Evolutionary conservation across 768 basidiomycete species (phyloP).

Genomic region (Scleroderma citrinum): DNA sequence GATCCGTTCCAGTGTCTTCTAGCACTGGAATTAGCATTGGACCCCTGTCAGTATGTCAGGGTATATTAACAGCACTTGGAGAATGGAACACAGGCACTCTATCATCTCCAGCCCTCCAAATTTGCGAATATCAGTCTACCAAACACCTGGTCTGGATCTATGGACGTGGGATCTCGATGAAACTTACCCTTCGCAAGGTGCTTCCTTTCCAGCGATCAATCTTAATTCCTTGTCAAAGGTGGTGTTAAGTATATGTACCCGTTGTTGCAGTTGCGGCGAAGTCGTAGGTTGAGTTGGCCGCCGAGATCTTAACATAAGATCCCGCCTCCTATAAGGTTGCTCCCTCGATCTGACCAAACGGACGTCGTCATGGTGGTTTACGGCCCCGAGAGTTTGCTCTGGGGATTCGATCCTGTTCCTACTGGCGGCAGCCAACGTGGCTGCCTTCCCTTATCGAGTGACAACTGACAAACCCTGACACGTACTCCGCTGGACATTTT

Average conservation of each 20-base stretch:
- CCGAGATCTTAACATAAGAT: too few relatives aligned
- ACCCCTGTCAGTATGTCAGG: background rate
- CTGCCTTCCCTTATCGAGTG: background rate
- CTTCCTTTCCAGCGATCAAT: too few relatives aligned
- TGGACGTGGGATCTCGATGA: too few relatives aligned
- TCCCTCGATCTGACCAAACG: too few relatives aligned
- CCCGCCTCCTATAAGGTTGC: too few relatives aligned
- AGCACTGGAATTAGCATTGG: background rate
- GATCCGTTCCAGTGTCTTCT: background rate
- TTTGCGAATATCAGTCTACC: background rate
- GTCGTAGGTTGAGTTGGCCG: too few relatives aligned
- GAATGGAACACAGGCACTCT: background rate
- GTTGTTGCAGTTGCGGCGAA: too few relatives aligned
- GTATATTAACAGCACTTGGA: background rate
- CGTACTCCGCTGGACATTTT: background rate
- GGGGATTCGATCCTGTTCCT: background rate
- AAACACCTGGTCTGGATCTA: background rate
- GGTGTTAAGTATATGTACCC: too few relatives aligned
- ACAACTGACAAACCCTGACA: background rate
- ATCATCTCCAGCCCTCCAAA: background rate
- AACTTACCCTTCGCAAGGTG: too few relatives aligned
- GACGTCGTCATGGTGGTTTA: background rate
- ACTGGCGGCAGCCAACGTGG: background rate
- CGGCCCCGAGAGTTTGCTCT: background rate
- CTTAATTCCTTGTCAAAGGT: too few relatives aligned